phyloP scores from a whole-genome alignment of 108 stramenopile species.

The Pseudonitzschia delicatissima region DNA sequence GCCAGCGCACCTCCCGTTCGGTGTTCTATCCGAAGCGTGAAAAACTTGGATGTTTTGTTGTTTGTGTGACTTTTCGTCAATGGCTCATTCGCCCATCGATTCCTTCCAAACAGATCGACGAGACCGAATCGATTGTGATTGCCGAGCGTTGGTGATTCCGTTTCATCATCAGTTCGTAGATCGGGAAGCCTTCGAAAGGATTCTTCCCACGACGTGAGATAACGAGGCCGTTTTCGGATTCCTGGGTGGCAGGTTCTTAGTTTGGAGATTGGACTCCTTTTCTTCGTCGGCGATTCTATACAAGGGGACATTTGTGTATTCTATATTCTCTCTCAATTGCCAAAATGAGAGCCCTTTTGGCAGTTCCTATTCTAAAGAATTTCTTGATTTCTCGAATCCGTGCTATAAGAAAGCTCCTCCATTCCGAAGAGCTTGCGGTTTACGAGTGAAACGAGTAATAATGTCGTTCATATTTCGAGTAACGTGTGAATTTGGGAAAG shows the following conservation, averaged over 20 bases:
- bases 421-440: too few species aligned
- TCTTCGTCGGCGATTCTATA: neutral
- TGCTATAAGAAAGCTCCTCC: too few species aligned
- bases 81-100: constrained; percentile 1
- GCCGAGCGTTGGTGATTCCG: neutral
- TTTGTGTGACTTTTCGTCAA: neutral
- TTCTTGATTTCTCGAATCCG: too few species aligned
- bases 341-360: too few species aligned
- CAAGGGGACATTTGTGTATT: too few species aligned
- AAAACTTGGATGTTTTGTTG: neutral
- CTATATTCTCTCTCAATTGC: too few species aligned
- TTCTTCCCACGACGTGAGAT: constrained; percentile 6
- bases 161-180: neutral
- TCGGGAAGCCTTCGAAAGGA: neutral
- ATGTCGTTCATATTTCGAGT: too few species aligned
- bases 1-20: constrained; percentile 40
- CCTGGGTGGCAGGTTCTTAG: neutral
- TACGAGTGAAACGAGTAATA: too few species aligned
- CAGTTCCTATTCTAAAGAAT: too few species aligned
- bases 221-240: constrained; percentile 10
- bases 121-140: constrained; percentile 1
- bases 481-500: too few species aligned
- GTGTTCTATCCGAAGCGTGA: constrained; percentile 52
- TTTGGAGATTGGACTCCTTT: neutral
- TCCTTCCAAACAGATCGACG: constrained; percentile 4